phyloP scores from a whole-genome alignment of 495 filamentous ascomycete genomes.

The Talaromyces ruber region DNA sequence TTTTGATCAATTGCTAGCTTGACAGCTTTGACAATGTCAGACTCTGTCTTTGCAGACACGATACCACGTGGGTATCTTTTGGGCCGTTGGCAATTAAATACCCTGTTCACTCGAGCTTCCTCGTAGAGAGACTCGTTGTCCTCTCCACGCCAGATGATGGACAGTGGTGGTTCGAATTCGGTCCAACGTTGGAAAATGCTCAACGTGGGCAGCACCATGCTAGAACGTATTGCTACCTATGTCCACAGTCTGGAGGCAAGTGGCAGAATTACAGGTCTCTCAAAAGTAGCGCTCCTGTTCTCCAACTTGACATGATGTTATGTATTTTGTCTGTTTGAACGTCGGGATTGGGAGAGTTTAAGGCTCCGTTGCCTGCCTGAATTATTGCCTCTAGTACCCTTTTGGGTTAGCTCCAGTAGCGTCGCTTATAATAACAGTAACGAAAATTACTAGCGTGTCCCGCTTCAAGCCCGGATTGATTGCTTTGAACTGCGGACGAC shows the following conservation, averaged over 20 bases:
- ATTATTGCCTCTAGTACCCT: not conserved
- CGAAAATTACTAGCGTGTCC: not conserved
- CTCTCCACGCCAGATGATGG: not conserved
- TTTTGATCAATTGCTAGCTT: constrained; percentile 28
- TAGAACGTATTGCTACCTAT: not conserved
- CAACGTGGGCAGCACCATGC: not conserved
- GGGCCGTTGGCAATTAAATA: constrained; percentile 31
- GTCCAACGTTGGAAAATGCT: not conserved
- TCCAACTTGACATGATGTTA: not conserved
- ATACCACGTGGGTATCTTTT: constrained; percentile 35
- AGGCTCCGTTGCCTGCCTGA: not conserved
- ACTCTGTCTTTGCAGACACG: constrained; percentile 25
- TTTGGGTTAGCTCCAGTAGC: not conserved
- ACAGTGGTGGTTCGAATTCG: not conserved
- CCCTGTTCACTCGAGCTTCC: constrained; percentile 19
- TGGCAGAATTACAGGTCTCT: not conserved
- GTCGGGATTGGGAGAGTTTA: not conserved
- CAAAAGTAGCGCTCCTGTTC: not conserved
- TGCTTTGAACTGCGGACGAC: no score
- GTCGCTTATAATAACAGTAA: not conserved
- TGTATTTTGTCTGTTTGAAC: not conserved
- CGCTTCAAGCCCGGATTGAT: no score
- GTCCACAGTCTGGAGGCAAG: not conserved
- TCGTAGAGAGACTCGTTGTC: constrained; percentile 15
- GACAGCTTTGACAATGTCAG: constrained; percentile 36